Base-by-base conservation (phyloP, 2,329 filamentous ascomycete genomes). In the Pyricularia sp. region DNA sequence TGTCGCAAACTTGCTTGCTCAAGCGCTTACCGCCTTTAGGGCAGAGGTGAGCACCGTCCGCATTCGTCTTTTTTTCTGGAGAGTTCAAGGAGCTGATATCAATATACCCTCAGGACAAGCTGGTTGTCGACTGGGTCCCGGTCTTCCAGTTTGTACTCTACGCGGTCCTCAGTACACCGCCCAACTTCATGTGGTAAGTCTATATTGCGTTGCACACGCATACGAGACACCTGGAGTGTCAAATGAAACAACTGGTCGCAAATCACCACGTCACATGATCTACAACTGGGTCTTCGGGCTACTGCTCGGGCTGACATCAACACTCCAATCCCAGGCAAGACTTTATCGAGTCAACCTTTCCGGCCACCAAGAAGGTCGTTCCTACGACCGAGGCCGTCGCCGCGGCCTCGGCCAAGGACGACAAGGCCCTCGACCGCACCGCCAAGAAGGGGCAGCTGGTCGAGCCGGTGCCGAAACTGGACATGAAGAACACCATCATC, bases 101-200 rank as follows among this genome's bases (percentile, higher is more conserved):
- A 30, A 64, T 30, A 36, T 59, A 23, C 25, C 59, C 28, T 12
- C 69, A 92, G 89, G 81, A 79, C 68, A 79, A 86, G 12, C 84
- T 92, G 68, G 78, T 81, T 28, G 81, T 96, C 73, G 86, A 93
- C 78, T 84, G 85, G 79, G 79, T 85, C 5, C 87, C 90, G 4
- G 83, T 97, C 63, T 80, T 93, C 73, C 91, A 93, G 76, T 97
- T 96, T 78, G 80, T 92, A 67, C 75, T 92, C 68, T 97, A 90
- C 81, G 86, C 89, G 72, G 76, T 92, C 42, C 76, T 97, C 70
- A 90, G 85, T 78, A 90, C 89, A 59, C 93, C 93, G 2, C 91
- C 91, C 64, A 97, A 97, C 79, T 92, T 93, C 76, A 76, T 92
- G 74, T 97, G 93, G 93, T 88, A 77, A 73, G 80, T 78, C 50